phyloP scores from a whole-genome alignment of 163 green algal genomes.

The Smithsoniella earleae region DNA sequence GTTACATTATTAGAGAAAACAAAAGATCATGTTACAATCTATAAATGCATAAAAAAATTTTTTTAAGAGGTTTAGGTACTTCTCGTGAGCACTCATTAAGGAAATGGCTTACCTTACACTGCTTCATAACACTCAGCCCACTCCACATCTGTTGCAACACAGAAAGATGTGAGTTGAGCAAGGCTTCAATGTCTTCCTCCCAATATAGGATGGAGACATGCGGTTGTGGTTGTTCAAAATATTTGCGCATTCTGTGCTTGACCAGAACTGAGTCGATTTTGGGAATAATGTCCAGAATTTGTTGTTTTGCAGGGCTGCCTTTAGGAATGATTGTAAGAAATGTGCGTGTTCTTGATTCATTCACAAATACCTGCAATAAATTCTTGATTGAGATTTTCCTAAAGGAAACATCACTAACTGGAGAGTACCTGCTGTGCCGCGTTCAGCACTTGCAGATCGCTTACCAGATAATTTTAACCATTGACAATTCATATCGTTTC shows the following conservation, averaged over 20 bases:
- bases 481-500: too few species aligned
- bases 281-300: not conserved
- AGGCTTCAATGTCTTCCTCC: not conserved
- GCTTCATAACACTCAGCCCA: not conserved
- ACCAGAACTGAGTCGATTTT: not conserved
- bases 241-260: not conserved
- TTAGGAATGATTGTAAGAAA: too few species aligned
- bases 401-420: too few species aligned
- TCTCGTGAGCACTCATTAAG: not conserved
- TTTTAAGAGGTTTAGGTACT: not conserved
- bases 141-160: not conserved
- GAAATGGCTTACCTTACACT: not conserved
- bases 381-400: too few species aligned
- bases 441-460: too few species aligned
- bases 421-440: not conserved
- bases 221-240: not conserved
- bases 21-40: not conserved
- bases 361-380: not conserved
- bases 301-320: not conserved
- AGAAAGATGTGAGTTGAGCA: not conserved
- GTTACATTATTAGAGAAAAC: not conserved
- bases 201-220: slow-evolving; percentile 23
- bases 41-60: not conserved
- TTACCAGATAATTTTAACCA: too few species aligned
- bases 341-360: not conserved